Conservation (phyloP, 345 rosid species). For the Rhodamnia argentea region DNA sequence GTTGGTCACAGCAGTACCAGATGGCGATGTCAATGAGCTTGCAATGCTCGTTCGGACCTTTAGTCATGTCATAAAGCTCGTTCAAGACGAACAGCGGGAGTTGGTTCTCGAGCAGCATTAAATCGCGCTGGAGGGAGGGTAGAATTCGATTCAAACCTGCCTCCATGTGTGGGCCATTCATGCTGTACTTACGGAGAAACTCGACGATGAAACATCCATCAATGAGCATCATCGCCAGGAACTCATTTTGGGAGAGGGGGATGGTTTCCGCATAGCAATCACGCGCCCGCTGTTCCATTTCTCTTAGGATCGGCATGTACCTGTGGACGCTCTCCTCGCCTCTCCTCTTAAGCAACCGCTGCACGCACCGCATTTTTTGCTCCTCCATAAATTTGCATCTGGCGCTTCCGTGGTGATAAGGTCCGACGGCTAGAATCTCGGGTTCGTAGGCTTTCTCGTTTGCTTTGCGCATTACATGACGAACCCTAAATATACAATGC, state of each 20-base stretch:
- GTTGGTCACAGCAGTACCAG: neutral
- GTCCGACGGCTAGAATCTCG: neutral
- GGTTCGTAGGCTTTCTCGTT: neutral
- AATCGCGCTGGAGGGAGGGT: neutral
- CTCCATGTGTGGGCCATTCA: neutral
- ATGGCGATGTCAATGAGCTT: neutral
- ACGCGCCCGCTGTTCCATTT: too few species aligned
- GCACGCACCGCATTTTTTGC: neutral
- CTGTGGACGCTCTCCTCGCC: too few species aligned
- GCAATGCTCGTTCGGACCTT: neutral
- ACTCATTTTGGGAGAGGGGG: neutral
- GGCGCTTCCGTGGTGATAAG: neutral
- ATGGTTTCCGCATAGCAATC: neutral
- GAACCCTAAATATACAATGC: neutral
- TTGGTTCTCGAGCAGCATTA: neutral
- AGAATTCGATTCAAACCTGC: neutral
- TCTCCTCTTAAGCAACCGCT: too few species aligned
- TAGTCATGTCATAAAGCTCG: neutral
- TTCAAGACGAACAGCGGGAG: neutral
- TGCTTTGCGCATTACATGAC: neutral
- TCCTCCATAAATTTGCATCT: neutral
- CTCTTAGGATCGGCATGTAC: too few species aligned
- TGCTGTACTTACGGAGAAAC: neutral
- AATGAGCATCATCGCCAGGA: neutral
- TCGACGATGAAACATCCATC: neutral